Base-by-base conservation (phyloP, 768 basidiomycete genomes). In the Hemileccinum impolitum region DNA sequence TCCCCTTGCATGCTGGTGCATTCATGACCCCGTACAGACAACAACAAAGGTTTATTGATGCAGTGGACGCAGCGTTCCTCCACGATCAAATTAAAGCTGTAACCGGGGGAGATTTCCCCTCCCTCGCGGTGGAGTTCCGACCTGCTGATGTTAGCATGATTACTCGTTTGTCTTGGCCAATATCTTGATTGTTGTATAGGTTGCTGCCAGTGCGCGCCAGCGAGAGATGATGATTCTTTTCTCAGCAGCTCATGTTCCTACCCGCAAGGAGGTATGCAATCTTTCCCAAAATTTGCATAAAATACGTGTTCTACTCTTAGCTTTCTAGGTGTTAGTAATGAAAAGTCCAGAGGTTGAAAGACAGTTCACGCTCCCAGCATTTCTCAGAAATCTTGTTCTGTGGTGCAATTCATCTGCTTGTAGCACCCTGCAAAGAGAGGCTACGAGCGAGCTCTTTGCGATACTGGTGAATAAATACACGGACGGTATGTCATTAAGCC, bases 381-480 rank as follows among this genome's bases (percentile, higher is more conserved):
- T 87, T 57, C 63, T 91, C 23, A 68, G 76, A 9, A 62, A 63
- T 35, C 66, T 90, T 7, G 63, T 89, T 12, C 58, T 64, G 8
- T 94, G 89, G 89, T 75, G 76, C 35, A 66, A 89, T 18, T 58
- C 69, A 6, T 57, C 64, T 11, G 70, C 77, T 4, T 74, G 75
- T 15, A 78, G 70, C 43, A 66, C 71, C 38, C 55, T 76, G 0
- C 86, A 89, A 61, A 71, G 73, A 53, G 74, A 76, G 26, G 75
- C 82, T 23, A 78, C 75, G 2, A 73, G 79, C 58, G 77, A 83
- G 34, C 58, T 82, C 3, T 62, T 91, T 15, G 75, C 85, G 1
- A 78, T 84, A 0, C 68, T 89, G n/a, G 67, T 93, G 23, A 96
- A 97, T 65, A 91, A 93, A 65, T 79, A 82, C 32, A 72, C 74